Base-by-base conservation (phyloP, 2,329 filamentous ascomycete species). In the Ophiostoma angusticollis region DNA sequence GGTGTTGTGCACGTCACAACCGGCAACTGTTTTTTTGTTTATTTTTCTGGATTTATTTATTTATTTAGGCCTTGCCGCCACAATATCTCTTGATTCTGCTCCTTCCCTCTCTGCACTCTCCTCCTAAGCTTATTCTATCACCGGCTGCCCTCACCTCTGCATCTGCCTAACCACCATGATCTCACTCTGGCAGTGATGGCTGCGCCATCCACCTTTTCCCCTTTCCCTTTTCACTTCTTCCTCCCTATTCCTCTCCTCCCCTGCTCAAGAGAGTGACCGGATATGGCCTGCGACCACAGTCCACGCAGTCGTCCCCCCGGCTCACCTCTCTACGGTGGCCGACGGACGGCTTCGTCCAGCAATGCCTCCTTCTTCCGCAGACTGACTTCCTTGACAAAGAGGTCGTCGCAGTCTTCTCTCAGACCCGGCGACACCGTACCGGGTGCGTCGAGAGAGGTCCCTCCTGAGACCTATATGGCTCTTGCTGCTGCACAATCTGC, bases 281-380 rank as follows among this genome's bases (percentile, higher is more conserved):
- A n/a, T n/a, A 44, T 44, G 35, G 33, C 24, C 23, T 22, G 6
- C 12, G 35, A 35, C 13, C 9, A 18, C n/a, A 30, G 17, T 1
- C 9, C 36, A 1, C 31, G 31, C 18, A 27, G 25, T 13, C 41
- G 37, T 22, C 33, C 34, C 24, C 34, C 31, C 21, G 37, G 41
- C 24, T 23, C 34, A 30, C 31, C 41, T 9, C n/a, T 35, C 2
- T 28, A 29, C 16, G 33, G 41, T 24, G 17, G 31, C 30, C 41
- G 41, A 4, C 14, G 25, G 22, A 18, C 11, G 13, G 13, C 41
- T 7, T 40, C 41, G 17, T 38, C 38, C 35, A 25, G 35, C 27
- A 41, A 31, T 28, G 22, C 30, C 27, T 44, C 42, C 5, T 28
- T 44, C 11, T 28, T 44, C 21, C 38, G 38, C 23, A 38, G 29